phyloP scores from a whole-genome alignment of 257 asterid species.

The Petunia axillaris region DNA sequence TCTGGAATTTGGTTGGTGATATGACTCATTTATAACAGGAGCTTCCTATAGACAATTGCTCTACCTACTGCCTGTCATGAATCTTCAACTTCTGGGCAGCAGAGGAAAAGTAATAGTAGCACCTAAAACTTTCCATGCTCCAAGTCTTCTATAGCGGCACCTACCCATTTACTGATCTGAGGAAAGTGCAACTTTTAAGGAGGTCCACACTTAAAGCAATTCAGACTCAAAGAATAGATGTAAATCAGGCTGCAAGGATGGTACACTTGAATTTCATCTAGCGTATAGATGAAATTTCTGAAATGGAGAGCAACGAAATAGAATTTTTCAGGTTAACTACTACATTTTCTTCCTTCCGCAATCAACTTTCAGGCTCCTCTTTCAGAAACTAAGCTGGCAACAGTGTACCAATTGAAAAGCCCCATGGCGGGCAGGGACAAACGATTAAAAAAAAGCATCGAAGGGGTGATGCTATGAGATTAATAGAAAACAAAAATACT shows the following conservation, averaged over 20 bases:
- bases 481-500: background rate
- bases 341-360: background rate
- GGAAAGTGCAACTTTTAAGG: background rate
- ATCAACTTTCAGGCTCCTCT: background rate
- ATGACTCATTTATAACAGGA: background rate
- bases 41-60: background rate
- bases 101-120: background rate
- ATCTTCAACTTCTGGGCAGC: background rate
- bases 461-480: background rate
- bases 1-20: background rate
- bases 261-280: background rate
- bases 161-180: background rate
- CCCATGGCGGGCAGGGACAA: too few species aligned
- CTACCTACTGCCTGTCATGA: background rate
- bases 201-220: background rate
- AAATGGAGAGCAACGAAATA: background rate
- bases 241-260: background rate
- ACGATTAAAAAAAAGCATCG: background rate
- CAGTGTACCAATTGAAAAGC: slow-evolving; percentile 11
- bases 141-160: background rate
- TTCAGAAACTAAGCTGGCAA: background rate
- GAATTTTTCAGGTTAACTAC: background rate
- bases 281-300: background rate
- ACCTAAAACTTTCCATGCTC: background rate
- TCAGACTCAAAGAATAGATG: background rate